Percentiles rank a stretch among this genome's conserved stretches.
phyloP scores from a whole-genome alignment of 2,329 filamentous ascomycete genomes.

The Alternaria ethzedia region DNA sequence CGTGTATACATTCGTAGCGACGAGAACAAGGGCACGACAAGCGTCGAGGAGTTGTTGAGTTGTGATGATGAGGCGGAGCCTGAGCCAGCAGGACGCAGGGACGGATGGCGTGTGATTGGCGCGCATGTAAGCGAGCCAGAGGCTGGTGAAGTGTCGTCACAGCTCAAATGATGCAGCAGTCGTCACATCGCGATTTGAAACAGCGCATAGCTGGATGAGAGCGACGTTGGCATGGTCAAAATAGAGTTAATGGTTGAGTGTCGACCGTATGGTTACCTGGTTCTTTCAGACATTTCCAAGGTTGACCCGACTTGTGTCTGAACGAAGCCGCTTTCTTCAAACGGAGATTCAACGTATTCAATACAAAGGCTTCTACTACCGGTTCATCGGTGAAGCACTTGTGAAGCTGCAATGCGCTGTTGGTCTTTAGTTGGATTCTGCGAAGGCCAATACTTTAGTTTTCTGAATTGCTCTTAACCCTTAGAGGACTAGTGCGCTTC shows the following conservation, averaged over 20 bases:
- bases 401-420: not conserved
- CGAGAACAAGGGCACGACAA: not conserved
- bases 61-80: conserved; percentile 3
- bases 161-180: conserved; percentile 6
- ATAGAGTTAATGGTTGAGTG: not conserved
- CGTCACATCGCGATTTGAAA: conserved; percentile 5
- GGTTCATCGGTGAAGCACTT: not conserved
- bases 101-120: conserved; percentile 6
- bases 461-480: not conserved
- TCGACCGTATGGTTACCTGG: not conserved
- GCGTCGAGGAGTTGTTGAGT: conserved; percentile 3
- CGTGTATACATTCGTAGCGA: not conserved
- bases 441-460: not conserved
- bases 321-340: too few species aligned
- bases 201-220: not conserved
- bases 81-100: conserved; percentile 11
- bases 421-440: not conserved
- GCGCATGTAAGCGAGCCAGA: conserved; percentile 1
- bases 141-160: conserved; percentile 15
- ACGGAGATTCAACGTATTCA: not conserved
- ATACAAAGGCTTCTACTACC: not conserved
- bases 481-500: not conserved
- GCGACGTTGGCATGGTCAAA: not conserved
- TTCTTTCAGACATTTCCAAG: too few species aligned
- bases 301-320: too few species aligned